Base-by-base conservation (phyloP, 306 rosid species). In the Gastrolobium bilobum region DNA sequence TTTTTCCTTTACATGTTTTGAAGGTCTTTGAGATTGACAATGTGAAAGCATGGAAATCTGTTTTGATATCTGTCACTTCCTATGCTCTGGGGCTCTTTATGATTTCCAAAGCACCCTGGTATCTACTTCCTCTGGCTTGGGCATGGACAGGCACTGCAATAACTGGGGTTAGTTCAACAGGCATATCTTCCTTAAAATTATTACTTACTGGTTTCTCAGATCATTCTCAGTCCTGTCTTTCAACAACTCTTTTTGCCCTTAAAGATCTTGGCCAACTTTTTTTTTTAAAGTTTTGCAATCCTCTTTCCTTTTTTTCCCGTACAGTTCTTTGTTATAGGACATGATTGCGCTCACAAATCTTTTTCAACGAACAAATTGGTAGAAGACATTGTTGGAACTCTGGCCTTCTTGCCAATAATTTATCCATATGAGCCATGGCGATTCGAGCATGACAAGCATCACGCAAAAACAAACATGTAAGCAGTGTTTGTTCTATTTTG, bases 391-490 rank as follows among this genome's bases (percentile, higher is more conserved):
- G 94, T 95, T 83, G 98, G 99, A 69, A 95, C 98, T 54, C 83
- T 95, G 83, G 97, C 98, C 60, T 95, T 95, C 85, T 57, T 95
- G 93, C 98, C 97, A 2, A 83, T 93, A 68, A 89, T 95, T 82
- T 95, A 95, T 85, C 99, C 99, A 75, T 95, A 89, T 14, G 99
- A 95, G 83, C 93, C 99, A 29, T 95, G 99, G 99, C 85, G 99
- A 83, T 95, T 95, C 81, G 93, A 95, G 90, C 99, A 95, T 57
- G 99, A 95, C 59, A 89, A 83, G 53, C 98, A 95, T 87, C 99
- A 95, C 88, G 99, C 99, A 50, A 95, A 93, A 87, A 95, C 99
- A 79, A 95, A 95, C 89, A 93, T 95, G 99, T 95, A 71, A 71
- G 95, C 57, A 43, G 37, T 44, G 71, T 73, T 64, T 71, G 59